These are phyloP conservation scores for Cladophialophora immunda DNA, from an alignment of 2,329 filamentous ascomycete genomes.

Conservation along the genomic window DNA sequence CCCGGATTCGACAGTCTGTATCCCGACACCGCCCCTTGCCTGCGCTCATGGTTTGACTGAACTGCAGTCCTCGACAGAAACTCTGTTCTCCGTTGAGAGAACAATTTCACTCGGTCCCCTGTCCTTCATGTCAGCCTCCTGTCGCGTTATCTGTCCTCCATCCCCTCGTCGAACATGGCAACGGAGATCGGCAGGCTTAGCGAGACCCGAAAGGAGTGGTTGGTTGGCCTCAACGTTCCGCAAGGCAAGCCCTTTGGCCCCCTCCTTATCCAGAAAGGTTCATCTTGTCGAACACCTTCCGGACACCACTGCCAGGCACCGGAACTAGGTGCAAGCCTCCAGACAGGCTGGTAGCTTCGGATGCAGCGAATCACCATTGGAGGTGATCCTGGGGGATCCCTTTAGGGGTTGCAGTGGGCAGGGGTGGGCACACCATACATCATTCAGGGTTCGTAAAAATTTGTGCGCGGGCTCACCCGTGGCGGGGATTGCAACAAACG, in stretches of 20 bases:
- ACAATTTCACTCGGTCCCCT: neutral
- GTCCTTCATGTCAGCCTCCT: neutral
- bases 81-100: neutral
- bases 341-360: conserved; percentile 1
- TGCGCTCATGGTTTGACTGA: neutral
- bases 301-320: conserved; percentile 29
- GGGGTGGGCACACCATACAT: neutral
- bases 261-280: conserved; percentile 3
- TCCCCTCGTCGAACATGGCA: neutral
- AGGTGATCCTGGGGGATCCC: neutral
- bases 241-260: conserved; percentile 8
- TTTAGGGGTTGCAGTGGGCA: conserved; percentile 2
- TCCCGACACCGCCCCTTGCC: neutral
- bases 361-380: neutral
- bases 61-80: neutral
- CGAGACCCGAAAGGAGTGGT: neutral
- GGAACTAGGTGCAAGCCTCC: conserved; percentile 20
- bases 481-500: conserved; percentile 22
- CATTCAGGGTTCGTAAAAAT: conserved; percentile 12
- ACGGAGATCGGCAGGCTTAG: conserved; percentile 13
- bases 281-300: neutral
- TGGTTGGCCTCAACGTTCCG: conserved; percentile 2
- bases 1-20: neutral
- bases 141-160: neutral
- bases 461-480: conserved; percentile 13